Evolutionary conservation across 192 early-diverging fungal genomes (phyloP).

Genomic region (Spinellus fusiger): DNA sequence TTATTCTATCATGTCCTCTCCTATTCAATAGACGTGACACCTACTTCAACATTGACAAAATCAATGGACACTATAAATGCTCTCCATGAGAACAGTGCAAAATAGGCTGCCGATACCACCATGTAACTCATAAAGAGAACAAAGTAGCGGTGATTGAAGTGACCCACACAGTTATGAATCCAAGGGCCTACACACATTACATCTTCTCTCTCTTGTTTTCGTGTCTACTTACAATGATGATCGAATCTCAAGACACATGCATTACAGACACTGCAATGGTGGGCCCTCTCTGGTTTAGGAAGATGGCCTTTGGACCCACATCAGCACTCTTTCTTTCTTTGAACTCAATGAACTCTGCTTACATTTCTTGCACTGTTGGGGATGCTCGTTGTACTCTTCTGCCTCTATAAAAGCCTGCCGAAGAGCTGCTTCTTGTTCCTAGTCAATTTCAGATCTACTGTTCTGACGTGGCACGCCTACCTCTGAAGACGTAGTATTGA

Average conservation of each 20-base stretch:
- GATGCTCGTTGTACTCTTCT: slow-evolving; percentile 38
- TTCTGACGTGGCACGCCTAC: not conserved
- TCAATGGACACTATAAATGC: slow-evolving; percentile 45
- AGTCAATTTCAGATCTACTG: not conserved
- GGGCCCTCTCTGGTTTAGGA: slow-evolving; percentile 73
- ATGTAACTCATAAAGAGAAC: slow-evolving; percentile 63
- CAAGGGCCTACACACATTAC: slow-evolving; percentile 49
- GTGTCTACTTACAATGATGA: slow-evolving; percentile 42
- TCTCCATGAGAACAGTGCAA: slow-evolving; percentile 35
- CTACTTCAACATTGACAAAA: slow-evolving; percentile 33
- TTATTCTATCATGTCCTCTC: not conserved
- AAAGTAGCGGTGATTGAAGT: slow-evolving; percentile 71
- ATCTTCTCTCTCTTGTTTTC: not conserved
- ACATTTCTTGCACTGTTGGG: slow-evolving; percentile 36
- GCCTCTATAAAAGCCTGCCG: slow-evolving; percentile 40
- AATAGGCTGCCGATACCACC: slow-evolving; percentile 42
- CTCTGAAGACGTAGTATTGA: not conserved
- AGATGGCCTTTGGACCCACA: slow-evolving; percentile 35
- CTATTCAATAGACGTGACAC: not conserved
- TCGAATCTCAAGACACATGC: slow-evolving; percentile 74
- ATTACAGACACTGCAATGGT: slow-evolving; percentile 75
- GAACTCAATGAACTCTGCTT: not conserved
- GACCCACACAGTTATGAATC: slow-evolving; percentile 78
- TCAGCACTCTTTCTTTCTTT: too few species aligned
- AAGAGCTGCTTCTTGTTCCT: slow-evolving; percentile 17